phyloP scores from a whole-genome alignment of 441 rosid species.

The Corymbia calophylla region DNA sequence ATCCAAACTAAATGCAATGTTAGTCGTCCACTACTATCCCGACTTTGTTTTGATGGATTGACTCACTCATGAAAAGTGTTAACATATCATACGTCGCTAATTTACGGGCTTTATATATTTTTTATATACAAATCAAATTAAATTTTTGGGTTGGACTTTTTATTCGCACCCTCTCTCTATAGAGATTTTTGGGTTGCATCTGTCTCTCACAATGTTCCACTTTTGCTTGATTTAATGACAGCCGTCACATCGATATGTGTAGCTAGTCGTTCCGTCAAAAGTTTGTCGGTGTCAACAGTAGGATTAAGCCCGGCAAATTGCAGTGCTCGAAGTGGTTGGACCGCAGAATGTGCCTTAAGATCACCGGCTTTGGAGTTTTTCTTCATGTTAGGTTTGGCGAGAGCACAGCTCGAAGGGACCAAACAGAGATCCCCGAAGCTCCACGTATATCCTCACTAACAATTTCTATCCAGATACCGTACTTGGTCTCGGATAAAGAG shows the following conservation, averaged over 20 bases:
- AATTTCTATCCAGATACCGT: too few relatives aligned
- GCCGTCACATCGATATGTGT: background rate
- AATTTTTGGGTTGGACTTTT: background rate
- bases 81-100: background rate
- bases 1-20: background rate
- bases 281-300: background rate
- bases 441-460: too few relatives aligned
- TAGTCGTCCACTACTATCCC: background rate
- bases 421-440: background rate
- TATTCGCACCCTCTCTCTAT: too few relatives aligned
- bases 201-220: background rate
- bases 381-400: background rate
- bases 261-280: background rate
- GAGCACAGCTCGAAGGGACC: background rate
- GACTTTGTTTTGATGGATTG: background rate
- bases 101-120: background rate
- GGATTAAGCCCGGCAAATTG: background rate
- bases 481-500: too few relatives aligned
- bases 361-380: background rate
- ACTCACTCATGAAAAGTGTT: background rate
- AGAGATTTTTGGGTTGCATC: background rate
- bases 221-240: background rate
- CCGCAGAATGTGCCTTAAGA: background rate
- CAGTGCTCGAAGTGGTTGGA: background rate
- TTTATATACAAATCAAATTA: too few relatives aligned